phyloP scores from a whole-genome alignment of 805 yeast species.

The Starmerella sirachaensis region DNA sequence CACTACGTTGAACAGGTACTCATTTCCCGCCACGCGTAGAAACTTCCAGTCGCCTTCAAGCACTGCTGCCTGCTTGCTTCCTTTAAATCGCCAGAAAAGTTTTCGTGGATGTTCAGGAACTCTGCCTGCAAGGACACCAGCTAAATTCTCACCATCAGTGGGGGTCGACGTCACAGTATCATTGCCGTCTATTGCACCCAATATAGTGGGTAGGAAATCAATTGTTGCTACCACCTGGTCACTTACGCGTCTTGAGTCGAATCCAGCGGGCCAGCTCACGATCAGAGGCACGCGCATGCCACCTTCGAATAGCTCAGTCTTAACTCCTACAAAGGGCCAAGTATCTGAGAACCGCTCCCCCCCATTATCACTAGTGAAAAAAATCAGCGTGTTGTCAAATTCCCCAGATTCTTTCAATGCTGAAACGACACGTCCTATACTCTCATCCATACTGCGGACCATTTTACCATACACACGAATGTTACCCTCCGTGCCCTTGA shows the following conservation, averaged over 20 bases:
- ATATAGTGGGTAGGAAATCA: constrained; percentile 47
- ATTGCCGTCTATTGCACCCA: constrained; percentile 29
- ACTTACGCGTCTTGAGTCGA: constrained; percentile 21
- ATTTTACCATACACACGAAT: constrained; percentile 46
- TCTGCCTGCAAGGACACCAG: constrained; percentile 30
- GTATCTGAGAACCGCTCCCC: constrained; percentile 55
- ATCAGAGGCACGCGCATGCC: constrained; percentile 48
- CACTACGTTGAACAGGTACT: constrained; percentile 24
- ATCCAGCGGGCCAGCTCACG: constrained; percentile 33
- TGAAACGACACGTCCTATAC: constrained; percentile 40
- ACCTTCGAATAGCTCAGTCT: constrained; percentile 49
- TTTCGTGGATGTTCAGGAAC: constrained; percentile 11
- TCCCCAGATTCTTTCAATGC: constrained; percentile 34
- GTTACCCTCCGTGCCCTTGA: constrained; percentile 41
- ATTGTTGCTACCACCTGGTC: constrained; percentile 42
- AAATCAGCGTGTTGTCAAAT: constrained; percentile 42
- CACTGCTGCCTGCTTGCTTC: constrained; percentile 18
- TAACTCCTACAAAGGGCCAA: constrained; percentile 39
- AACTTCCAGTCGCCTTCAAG: constrained; percentile 20
- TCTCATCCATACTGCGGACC: constrained; percentile 44
- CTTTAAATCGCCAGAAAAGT: constrained; percentile 21
- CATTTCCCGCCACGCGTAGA: constrained; percentile 16
- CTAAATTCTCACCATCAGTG: constrained; percentile 35
- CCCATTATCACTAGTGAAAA: constrained; percentile 54
- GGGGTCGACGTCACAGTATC: constrained; percentile 35